These are phyloP conservation scores for Choricystis sp. DNA, from an alignment of 139 green algal species.

Conservation along the genomic window DNA sequence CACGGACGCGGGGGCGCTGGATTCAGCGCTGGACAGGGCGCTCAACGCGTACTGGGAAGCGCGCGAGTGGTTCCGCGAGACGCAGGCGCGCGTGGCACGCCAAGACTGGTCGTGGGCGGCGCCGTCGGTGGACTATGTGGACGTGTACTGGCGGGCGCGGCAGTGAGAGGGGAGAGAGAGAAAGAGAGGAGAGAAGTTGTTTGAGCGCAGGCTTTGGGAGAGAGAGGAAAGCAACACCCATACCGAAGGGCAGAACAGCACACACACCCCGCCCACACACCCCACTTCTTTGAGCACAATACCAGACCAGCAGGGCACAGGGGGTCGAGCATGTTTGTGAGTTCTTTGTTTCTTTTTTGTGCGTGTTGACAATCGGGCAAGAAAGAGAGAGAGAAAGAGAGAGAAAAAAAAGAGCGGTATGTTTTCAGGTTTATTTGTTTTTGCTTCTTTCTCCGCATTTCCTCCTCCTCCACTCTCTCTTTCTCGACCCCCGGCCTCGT, in stretches of 20 bases:
- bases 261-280: too few relatives aligned
- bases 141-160: slow-evolving; percentile 29
- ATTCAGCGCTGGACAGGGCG: slow-evolving; percentile 77
- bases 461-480: too few relatives aligned
- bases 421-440: too few relatives aligned
- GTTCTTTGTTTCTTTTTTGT: background rate
- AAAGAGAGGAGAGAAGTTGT: too few relatives aligned
- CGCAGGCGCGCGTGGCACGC: slow-evolving; percentile 10
- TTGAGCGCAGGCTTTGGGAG: too few relatives aligned
- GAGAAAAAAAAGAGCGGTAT: background rate
- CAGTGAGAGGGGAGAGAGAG: slow-evolving; percentile 1
- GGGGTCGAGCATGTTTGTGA: background rate
- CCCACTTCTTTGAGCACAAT: too few relatives aligned
- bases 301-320: background rate
- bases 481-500: too few relatives aligned
- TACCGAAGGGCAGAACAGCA: too few relatives aligned
- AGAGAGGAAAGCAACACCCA: too few relatives aligned
- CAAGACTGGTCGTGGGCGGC: slow-evolving; percentile 2
- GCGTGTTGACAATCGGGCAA: background rate
- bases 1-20: slow-evolving; percentile 64
- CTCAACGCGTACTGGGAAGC: slow-evolving; percentile 20
- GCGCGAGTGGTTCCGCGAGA: slow-evolving; percentile 14
- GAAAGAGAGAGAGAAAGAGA: background rate
- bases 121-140: slow-evolving; percentile 39
- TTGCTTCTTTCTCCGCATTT: too few relatives aligned